Conservation (phyloP, 768 basidiomycete species). For the Naganishia onofrii region DNA sequence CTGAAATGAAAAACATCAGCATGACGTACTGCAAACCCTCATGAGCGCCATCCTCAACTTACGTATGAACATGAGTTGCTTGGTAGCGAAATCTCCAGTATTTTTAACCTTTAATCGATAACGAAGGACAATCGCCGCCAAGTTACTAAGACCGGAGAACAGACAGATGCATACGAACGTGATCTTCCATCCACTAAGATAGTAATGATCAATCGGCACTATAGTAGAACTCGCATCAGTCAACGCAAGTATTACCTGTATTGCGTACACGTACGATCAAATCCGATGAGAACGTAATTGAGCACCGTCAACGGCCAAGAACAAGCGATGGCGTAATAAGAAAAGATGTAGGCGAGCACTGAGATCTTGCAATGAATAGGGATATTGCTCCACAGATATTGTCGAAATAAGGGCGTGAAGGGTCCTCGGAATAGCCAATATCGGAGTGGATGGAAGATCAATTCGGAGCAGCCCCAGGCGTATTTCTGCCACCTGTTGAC, state of each 20-base stretch:
- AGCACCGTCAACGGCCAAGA: constrained; percentile 63
- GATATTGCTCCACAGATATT: constrained; percentile 54
- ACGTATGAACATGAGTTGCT: constrained; percentile 61
- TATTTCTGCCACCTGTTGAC: constrained; percentile 86
- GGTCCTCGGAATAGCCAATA: constrained; percentile 77
- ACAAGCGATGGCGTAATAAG: constrained; percentile 59
- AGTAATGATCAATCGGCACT: constrained; percentile 10
- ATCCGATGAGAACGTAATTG: constrained; percentile 63
- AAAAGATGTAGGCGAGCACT: constrained; percentile 59
- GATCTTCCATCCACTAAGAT: constrained; percentile 9
- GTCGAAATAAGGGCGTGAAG: constrained; percentile 59
- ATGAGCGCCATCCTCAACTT: constrained; percentile 55
- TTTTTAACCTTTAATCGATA: constrained; percentile 36
- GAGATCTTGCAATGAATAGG: constrained; percentile 60
- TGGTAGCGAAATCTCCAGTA: constrained; percentile 34
- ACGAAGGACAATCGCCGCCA: constrained; percentile 55
- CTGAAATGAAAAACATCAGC: constrained; percentile 17
- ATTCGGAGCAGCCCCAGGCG: constrained; percentile 52
- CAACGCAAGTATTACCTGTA: not conserved
- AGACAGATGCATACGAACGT: constrained; percentile 47
- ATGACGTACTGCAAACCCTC: not conserved
- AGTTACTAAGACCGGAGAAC: constrained; percentile 64
- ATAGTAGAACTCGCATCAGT: not conserved
- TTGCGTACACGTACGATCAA: not conserved
- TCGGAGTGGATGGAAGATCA: constrained; percentile 79